Evolutionary conservation across 2,329 filamentous ascomycete species (phyloP), one percentile per base, ranked within the genome.

Genomic region (Thelonectria olida): DNA sequence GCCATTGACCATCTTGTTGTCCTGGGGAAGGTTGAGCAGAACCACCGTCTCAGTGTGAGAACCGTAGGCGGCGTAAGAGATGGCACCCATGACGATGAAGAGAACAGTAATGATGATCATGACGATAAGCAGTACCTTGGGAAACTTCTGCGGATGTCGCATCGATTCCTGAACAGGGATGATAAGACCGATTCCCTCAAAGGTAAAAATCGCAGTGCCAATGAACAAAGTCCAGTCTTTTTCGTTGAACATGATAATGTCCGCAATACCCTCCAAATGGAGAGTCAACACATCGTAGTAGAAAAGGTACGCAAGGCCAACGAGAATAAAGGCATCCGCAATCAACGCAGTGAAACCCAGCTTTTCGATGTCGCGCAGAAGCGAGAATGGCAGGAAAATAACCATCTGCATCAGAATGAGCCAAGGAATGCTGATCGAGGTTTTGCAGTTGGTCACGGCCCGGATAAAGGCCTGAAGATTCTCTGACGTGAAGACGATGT

Each of bases 161-260:
- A 99, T 99, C 20, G 94, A 96, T 73, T 96, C 94, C 78, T 99
- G 96, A 62, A 99, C 97, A 0, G 96, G 96, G 64, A 99, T 97
- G 77, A 99, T 96, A 49, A 99, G 87, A 12, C 96, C 96, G 63
- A 99, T 96, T 25, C 96, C 96, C 75, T 99, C 96, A 74, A 98
- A 99, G 0, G 96, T 98, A 80, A 99, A 99, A 75, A 99, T 98
- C 25, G 96, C 96, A 0, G 96, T 99, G 63, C 96, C 96, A 71
- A 99, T 99, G 76, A 99, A 98, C 5, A 99, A 85, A 0, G 96
- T 97, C 96, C 96, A 99, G 75, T 93, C 90, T 62, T 91, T 88
- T 39, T 90, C 79, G 81, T 99, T 99, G 84, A 99, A 98, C 72
- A 91, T 85, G 68, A 91, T 87, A 72, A 98, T 94, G 75, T 99